Conservation (phyloP, 176 grass and related monocot genomes). For the Neostapfia colusana region DNA sequence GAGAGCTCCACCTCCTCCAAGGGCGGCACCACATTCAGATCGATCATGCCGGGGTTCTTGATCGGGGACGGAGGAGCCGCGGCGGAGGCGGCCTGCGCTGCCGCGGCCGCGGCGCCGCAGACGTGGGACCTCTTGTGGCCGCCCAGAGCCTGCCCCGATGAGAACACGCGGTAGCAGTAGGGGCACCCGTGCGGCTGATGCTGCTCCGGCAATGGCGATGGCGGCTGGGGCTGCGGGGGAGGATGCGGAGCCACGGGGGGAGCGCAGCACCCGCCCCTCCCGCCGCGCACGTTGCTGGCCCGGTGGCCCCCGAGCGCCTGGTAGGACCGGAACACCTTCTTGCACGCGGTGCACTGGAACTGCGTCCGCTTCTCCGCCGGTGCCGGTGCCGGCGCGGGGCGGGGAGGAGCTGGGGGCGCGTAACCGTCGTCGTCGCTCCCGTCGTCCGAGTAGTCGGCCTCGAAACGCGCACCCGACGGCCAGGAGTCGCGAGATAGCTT, state of each 20-base stretch:
- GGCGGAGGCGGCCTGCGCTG: constrained; percentile 1
- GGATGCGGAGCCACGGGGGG: constrained; percentile 1
- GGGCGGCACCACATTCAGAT: constrained; percentile 65
- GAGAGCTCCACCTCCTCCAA: constrained; percentile 61
- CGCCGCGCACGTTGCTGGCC: constrained; percentile 60
- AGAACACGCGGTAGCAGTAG: constrained; percentile 65
- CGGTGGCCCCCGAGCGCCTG: constrained; percentile 70
- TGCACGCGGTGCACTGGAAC: constrained; percentile 58
- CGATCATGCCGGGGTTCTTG: constrained; percentile 49
- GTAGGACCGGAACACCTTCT: constrained; percentile 74
- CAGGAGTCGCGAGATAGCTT: constrained; percentile 70
- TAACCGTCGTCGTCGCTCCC: constrained; percentile 29
- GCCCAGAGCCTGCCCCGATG: constrained; percentile 73
- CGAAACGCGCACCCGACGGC: constrained; percentile 10
- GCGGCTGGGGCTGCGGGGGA: background rate
- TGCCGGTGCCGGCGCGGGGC: background rate
- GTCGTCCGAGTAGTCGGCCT: constrained; percentile 29
- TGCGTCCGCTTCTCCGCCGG: constrained; percentile 43
- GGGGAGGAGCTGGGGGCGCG: background rate
- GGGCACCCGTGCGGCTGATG: constrained; percentile 42
- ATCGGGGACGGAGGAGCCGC: background rate
- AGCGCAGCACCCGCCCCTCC: constrained; percentile 41
- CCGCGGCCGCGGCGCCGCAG: constrained; percentile 30
- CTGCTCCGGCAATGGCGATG: constrained; percentile 40
- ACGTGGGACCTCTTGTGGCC: constrained; percentile 73